A percentile compares a stretch with the other conserved stretches of the same genome.
These are phyloP conservation scores for Colletotrichum sp. DNA, from an alignment of 2,329 filamentous ascomycete genomes.

Conservation along the genomic window DNA sequence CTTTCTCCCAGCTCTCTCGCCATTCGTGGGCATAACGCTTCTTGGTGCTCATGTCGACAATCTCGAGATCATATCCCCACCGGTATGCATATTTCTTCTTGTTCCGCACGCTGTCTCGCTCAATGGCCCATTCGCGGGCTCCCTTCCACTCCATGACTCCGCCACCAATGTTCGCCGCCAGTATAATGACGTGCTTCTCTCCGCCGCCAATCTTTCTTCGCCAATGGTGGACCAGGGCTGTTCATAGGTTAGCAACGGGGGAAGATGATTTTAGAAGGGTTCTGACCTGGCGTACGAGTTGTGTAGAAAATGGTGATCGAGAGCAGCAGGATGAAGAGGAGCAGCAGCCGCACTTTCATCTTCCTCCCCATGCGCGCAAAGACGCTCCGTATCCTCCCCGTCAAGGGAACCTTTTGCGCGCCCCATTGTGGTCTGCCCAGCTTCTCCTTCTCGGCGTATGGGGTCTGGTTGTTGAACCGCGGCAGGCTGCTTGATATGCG, in stretches of 20 bases:
- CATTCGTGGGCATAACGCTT: conserved; percentile 99
- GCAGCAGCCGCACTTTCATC: conserved; percentile 65
- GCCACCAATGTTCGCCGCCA: conserved; percentile 92
- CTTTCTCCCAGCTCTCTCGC: conserved; percentile 99
- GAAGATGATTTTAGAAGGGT: not conserved
- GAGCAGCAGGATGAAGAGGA: conserved; percentile 64
- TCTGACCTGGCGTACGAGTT: conserved; percentile 69
- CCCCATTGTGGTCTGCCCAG: conserved; percentile 62
- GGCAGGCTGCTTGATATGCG: conserved; percentile 81
- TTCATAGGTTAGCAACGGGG: conserved; percentile 25
- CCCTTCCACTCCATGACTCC: conserved; percentile 99
- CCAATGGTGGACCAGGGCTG: conserved; percentile 65
- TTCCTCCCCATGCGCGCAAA: conserved; percentile 64
- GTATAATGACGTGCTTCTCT: conserved; percentile 89
- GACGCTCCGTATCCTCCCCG: conserved; percentile 51
- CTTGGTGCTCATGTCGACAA: conserved; percentile 98
- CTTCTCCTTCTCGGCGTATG: conserved; percentile 81
- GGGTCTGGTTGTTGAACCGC: conserved; percentile 62
- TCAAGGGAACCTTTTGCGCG: conserved; percentile 46
- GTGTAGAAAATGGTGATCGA: conserved; percentile 71
- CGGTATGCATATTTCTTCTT: conserved; percentile 85
- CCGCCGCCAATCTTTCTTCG: conserved; percentile 82
- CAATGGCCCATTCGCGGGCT: conserved; percentile 95
- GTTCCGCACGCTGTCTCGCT: conserved; percentile 93
- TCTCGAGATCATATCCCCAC: conserved; percentile 96